Base-by-base conservation (phyloP, 139 green algal species). In the Chlamydomonas incerta region DNA sequence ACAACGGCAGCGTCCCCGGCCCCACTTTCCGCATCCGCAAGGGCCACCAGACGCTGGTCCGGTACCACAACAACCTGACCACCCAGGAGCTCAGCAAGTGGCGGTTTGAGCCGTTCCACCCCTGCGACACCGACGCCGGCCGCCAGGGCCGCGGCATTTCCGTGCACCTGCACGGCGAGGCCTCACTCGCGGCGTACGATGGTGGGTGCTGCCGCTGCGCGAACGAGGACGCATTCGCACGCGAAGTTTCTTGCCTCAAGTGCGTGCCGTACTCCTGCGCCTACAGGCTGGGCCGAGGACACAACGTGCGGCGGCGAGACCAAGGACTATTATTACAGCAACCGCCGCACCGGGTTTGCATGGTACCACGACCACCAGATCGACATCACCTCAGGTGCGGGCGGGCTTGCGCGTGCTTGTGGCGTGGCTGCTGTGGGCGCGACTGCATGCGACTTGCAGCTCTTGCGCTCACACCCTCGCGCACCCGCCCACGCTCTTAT, bases 281-380 rank as follows among this genome's bases (percentile, higher is more conserved):
- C 23, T 9, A 17, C 62, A 69, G 72, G 72, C 72, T 82, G 74
- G 74, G 74, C 74, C 11, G 74, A 82, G 57, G 74, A 82, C 58
- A 29, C 24, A 6, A 72, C 57, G 17, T 82, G 74, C 74, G 57
- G 57, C 34, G 74, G 57, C 13, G 57, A 82, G 58, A 60, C 21
- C 74, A 82, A 82, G 74, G 74, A 82, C 34, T 82, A 82, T 58
- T 67, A 67, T 58, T 71, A 72, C 33, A 33, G 57, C 33, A 71
- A 70, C 33, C 60, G 60, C 57, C 47, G 58, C 4, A 20, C 57
- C 23, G 35, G 8, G 5, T 33, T 18, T 6, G 74, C 15, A 5
- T 82, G 74, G 74, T 82, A 82, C 74, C 74, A 82, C 35, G 74
- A 82, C 74, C 74, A 82, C 58, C 41, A 81, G 29, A 17, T 77